Base-by-base conservation (phyloP, 495 filamentous ascomycete species). In the Aspergillus cavernicola region DNA sequence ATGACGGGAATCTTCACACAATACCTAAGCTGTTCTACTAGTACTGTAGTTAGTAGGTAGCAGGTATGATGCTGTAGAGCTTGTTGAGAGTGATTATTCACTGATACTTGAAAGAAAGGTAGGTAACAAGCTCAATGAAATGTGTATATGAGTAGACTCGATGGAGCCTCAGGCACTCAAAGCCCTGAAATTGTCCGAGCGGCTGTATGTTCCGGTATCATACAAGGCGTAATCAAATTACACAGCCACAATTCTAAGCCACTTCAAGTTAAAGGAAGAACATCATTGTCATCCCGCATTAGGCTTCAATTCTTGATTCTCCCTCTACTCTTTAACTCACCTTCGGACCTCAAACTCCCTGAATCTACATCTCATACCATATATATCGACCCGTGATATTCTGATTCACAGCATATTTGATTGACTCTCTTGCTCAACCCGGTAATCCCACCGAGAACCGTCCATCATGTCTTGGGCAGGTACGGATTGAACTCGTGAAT, bases 391-490 rank as follows among this genome's bases (percentile, higher is more conserved):
- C 20, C 6, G 26, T 12, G 18, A 5, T n/a, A 23, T 24, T 33
- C 18, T 4, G 4, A 3, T 22, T 46, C 9, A 11, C 20, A 16
- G 16, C 18, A 15, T 15, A 18, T 26, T 24, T 12, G 13, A 42
- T 44, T 29, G 15, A 3, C 39, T 6, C 23, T 35, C 5, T 37
- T 18, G 10, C 32, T 38, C 23, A 6, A 23, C 10, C 18, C 22
- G 7, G 7, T 28, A 52, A 15, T 5, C 19, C 33, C 16, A 46
- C 51, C 33, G 8, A 53, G 23, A 37, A 36, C 29, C 33, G 53
- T 59, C 59, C 69, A 74, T 57, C 57, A 86, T 86, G 83, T 84
- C 81, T 59, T 85, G 83, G 83, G 81, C 81, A 61, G 81, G 81
- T 85, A 71, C 36, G 72, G 44, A 52, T 13, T 39, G 8, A 24